Conservation (phyloP, 2,329 filamentous ascomycete genomes). For the Penicillium sp. region DNA sequence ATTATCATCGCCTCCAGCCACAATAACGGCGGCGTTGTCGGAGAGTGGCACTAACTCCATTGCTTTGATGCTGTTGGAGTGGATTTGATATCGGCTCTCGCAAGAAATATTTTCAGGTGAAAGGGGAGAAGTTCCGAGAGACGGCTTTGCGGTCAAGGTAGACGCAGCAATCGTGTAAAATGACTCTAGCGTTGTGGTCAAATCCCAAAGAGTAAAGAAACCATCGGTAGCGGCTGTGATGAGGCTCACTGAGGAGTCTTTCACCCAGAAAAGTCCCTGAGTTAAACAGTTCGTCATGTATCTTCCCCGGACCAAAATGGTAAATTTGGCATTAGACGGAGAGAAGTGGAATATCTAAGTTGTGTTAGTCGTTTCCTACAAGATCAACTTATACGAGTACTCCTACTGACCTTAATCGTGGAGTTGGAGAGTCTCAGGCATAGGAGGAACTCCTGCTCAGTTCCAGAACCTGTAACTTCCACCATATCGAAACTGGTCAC, state of each 20-base stretch:
- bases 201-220: constrained; percentile 59
- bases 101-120: constrained; percentile 28
- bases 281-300: constrained; percentile 75
- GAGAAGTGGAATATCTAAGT: constrained; percentile 45
- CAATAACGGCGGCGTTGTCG: constrained; percentile 47
- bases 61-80: constrained; percentile 75
- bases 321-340: constrained; percentile 26
- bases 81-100: constrained; percentile 49
- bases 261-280: constrained; percentile 47
- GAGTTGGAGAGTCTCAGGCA: constrained; percentile 82
- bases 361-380: constrained; percentile 10
- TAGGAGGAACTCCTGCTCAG: constrained; percentile 50
- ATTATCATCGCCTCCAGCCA: constrained; percentile 86
- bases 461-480: constrained; percentile 23
- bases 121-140: constrained; percentile 21
- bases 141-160: constrained; percentile 15
- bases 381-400: neutral
- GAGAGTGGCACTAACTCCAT: constrained; percentile 35
- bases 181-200: constrained; percentile 29
- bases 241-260: constrained; percentile 41
- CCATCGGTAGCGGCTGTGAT: constrained; percentile 79
- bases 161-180: constrained; percentile 26
- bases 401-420: constrained; percentile 54
- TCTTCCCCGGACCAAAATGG: constrained; percentile 49
- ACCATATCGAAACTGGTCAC: constrained; percentile 72